Percentiles rank a stretch among this genome's conserved stretches.
Evolutionary conservation across 1,284 basidiomycete species (phyloP).

Genomic region (Rhodotorula glutinis): DNA sequence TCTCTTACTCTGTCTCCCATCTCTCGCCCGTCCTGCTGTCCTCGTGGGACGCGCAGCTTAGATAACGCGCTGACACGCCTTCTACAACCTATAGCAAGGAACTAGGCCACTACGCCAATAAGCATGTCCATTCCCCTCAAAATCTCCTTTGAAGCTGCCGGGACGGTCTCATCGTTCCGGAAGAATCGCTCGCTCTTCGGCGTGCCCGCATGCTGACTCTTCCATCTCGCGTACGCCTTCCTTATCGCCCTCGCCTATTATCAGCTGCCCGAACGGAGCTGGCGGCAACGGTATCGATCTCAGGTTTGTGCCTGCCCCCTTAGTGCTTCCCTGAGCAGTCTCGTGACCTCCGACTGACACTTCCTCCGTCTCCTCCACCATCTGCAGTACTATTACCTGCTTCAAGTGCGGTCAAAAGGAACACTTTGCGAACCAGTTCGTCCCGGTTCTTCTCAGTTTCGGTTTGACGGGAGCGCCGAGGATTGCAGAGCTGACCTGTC

Average conservation of each 20-base stretch:
- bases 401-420: slow-evolving; percentile 78
- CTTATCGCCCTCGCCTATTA: too few species aligned
- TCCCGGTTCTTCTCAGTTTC: neutral
- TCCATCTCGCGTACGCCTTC: too few species aligned
- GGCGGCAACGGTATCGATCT: slow-evolving; percentile 2
- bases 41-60: too few species aligned
- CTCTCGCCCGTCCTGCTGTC: too few species aligned
- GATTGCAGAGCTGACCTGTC: neutral
- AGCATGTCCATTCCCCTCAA: neutral
- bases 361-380: neutral
- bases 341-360: too few species aligned
- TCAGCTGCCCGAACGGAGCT: slow-evolving; percentile 6
- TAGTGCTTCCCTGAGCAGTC: neutral
- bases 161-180: too few species aligned
- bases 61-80: too few species aligned
- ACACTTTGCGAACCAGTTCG: slow-evolving; percentile 74
- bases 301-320: neutral
- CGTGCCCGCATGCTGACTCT: too few species aligned
- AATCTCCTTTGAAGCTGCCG: too few species aligned
- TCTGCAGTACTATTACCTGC: slow-evolving; percentile 19
- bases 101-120: slow-evolving; percentile 3
- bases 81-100: neutral
- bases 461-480: neutral
- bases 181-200: neutral
- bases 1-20: too few species aligned